These are phyloP conservation scores for Trichoderma endophyticum DNA, from an alignment of 2,329 filamentous ascomycete species.

Conservation along the genomic window DNA sequence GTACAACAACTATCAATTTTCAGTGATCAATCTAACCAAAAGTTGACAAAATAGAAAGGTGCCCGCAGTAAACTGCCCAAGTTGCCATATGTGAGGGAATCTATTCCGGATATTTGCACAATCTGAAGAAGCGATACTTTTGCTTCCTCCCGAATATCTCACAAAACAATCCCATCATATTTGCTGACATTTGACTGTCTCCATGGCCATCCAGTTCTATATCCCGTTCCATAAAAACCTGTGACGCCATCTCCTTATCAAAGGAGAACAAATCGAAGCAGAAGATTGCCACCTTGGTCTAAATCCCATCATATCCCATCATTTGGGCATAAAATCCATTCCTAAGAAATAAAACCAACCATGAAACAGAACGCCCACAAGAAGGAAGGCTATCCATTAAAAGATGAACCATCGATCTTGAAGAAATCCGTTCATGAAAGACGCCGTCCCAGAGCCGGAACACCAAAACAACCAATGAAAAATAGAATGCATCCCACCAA, in stretches of 20 bases:
- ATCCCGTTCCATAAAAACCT: background rate
- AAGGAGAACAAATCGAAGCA: background rate
- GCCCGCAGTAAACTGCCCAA: background rate
- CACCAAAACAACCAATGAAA: background rate
- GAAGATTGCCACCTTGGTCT: background rate
- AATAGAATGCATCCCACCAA: background rate
- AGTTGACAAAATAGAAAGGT: background rate
- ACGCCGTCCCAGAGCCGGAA: background rate
- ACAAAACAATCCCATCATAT: background rate
- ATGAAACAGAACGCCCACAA: background rate
- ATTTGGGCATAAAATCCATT: background rate
- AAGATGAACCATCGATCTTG: background rate
- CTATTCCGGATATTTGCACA: background rate
- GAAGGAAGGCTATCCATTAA: background rate
- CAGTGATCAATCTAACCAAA: background rate
- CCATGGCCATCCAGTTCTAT: background rate
- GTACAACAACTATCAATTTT: background rate
- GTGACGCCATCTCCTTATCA: background rate
- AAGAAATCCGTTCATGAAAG: background rate
- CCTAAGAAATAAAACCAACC: background rate
- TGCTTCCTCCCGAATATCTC: background rate
- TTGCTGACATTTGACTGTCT: background rate
- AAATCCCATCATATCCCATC: background rate
- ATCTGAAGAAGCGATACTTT: background rate
- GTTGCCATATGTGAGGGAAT: background rate